These are phyloP conservation scores for Ogataea pignaliae DNA, from an alignment of 805 yeast species.

Conservation along the genomic window DNA sequence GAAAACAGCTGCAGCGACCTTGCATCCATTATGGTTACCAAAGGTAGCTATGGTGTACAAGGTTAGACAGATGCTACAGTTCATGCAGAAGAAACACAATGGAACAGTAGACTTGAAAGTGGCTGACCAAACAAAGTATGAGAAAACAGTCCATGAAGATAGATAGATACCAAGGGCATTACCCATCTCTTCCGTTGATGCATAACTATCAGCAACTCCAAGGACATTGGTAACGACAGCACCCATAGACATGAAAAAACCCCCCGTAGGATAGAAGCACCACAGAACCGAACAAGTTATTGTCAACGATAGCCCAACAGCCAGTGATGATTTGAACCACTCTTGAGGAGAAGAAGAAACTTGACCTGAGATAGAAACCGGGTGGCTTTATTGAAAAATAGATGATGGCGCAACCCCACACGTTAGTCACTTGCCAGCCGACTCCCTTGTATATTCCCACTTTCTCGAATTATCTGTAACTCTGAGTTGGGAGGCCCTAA, in stretches of 20 bases:
- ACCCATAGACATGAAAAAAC: constrained; percentile 45
- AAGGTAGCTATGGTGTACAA: constrained; percentile 37
- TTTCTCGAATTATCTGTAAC: too few relatives aligned
- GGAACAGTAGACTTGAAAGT: constrained; percentile 42
- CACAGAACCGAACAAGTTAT: constrained; percentile 48
- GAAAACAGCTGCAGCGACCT: constrained; percentile 40
- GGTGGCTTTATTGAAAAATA: too few relatives aligned
- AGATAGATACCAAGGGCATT: constrained; percentile 45
- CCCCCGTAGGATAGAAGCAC: constrained; percentile 45
- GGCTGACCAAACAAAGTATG: constrained; percentile 37
- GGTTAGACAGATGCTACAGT: constrained; percentile 21
- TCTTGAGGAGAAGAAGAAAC: constrained; percentile 41
- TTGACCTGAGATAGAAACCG: too few relatives aligned
- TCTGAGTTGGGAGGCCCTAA: too few relatives aligned
- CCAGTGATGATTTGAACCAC: constrained; percentile 40
- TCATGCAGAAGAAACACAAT: constrained; percentile 32
- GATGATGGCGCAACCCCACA: too few relatives aligned
- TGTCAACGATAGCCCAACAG: constrained; percentile 41
- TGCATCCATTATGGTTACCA: constrained; percentile 28
- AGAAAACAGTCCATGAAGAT: constrained; percentile 46
- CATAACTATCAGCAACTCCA: constrained; percentile 39
- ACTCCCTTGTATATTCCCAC: too few relatives aligned
- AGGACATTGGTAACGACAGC: constrained; percentile 39
- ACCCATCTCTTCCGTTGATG: constrained; percentile 29
- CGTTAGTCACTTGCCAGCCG: too few relatives aligned